A percentile compares a stretch with the other conserved stretches of the same genome.
phyloP scores from a whole-genome alignment of 371 early-diverging fungal genomes.

The Rhizomucor miehei region DNA sequence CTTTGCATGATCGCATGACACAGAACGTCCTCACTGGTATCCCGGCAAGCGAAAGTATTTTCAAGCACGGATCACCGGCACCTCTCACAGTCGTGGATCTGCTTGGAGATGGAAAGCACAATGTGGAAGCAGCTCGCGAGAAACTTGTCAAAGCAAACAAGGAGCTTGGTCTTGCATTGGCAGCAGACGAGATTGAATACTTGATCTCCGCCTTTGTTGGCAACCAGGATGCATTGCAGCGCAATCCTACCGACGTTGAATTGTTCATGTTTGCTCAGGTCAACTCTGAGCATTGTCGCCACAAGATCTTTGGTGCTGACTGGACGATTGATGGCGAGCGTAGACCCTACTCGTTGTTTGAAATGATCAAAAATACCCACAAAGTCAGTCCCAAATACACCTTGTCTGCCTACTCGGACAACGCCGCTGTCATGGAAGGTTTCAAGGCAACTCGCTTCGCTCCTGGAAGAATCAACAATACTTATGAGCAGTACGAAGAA shows the following conservation, averaged over 20 bases:
- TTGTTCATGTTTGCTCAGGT: constrained; percentile 99
- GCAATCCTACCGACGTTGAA: constrained; percentile 97
- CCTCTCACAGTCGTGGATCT: constrained; percentile 76
- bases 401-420: constrained; percentile 95
- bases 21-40: constrained; percentile 62
- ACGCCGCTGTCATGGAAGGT: constrained; percentile 94
- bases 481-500: constrained; percentile 56
- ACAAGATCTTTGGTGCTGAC: constrained; percentile 95
- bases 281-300: constrained; percentile 98
- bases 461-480: constrained; percentile 42
- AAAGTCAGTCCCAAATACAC: constrained; percentile 74
- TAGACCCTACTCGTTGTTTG: constrained; percentile 82
- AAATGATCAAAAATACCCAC: constrained; percentile 94
- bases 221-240: constrained; percentile 46
- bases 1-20: constrained; percentile 93
- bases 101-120: constrained; percentile 31
- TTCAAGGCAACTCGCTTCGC: constrained; percentile 70
- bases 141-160: constrained; percentile 77
- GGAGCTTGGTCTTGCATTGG: constrained; percentile 90
- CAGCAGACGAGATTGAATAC: constrained; percentile 93
- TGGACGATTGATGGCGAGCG: constrained; percentile 92
- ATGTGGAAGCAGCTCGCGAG: constrained; percentile 52
- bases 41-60: constrained; percentile 67
- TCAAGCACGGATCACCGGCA: constrained; percentile 73
- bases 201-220: constrained; percentile 84